phyloP scores from a whole-genome alignment of 2,329 filamentous ascomycete species.

The Alternaria consortialis region DNA sequence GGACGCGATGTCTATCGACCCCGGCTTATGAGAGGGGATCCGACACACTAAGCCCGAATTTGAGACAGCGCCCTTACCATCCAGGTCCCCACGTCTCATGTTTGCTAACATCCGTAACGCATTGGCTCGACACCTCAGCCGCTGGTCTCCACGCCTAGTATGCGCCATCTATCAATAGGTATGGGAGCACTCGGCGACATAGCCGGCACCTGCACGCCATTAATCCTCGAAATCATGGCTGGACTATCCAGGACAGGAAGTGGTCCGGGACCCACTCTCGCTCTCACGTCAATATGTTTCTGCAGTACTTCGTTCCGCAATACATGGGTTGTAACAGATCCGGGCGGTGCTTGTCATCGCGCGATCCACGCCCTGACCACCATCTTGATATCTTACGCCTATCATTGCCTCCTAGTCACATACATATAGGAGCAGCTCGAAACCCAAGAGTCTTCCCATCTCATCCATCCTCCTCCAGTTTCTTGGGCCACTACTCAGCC shows the following conservation, averaged over 20 bases:
- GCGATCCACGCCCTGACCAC: constrained; percentile 46
- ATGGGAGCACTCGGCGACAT: constrained; percentile 47
- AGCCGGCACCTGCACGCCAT: constrained; percentile 49
- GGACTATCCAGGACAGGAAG: constrained; percentile 46
- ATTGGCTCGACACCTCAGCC: constrained; percentile 46
- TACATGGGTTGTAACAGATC: constrained; percentile 51
- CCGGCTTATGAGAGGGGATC: constrained; percentile 51
- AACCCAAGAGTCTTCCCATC: constrained; percentile 32
- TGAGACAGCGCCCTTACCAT: constrained; percentile 49
- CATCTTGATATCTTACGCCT: constrained; percentile 36
- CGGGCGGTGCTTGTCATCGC: constrained; percentile 49
- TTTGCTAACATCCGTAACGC: constrained; percentile 50
- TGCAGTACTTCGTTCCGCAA: constrained; percentile 53
- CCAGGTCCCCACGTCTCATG: constrained; percentile 50
- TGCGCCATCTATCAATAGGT: constrained; percentile 51
- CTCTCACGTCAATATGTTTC: constrained; percentile 53
- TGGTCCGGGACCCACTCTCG: constrained; percentile 47
- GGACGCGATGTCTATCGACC: constrained; percentile 39
- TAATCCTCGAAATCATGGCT: constrained; percentile 45
- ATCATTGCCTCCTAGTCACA: constrained; percentile 31
- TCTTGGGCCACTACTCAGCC: constrained; percentile 32
- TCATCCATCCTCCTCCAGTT: constrained; percentile 36
- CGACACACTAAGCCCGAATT: constrained; percentile 47
- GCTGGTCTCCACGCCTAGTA: constrained; percentile 43
- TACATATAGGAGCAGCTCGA: constrained; percentile 49